These are phyloP conservation scores for Dactylellina leptospora DNA, from an alignment of 2,329 filamentous ascomycete genomes.

Conservation along the genomic window DNA sequence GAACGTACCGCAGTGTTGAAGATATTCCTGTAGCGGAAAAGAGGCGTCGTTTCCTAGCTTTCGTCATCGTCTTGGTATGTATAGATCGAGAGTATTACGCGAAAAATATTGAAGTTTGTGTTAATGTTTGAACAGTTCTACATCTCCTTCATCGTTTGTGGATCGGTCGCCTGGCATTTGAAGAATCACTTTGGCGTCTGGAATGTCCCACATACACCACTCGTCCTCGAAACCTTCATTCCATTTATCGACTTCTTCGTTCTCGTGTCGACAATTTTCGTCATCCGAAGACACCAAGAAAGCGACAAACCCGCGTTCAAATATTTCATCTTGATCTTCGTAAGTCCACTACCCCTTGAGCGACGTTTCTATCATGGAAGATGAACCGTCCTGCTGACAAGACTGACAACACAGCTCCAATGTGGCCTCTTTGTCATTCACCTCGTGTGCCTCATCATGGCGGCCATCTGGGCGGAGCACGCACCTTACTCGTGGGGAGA, in stretches of 20 bases:
- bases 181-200: slow-evolving; percentile 1
- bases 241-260: slow-evolving; percentile 30
- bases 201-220: slow-evolving; percentile 8
- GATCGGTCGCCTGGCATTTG: slow-evolving; percentile 21
- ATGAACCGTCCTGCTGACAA: background rate
- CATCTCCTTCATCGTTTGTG: slow-evolving; percentile 39
- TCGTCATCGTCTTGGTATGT: slow-evolving; percentile 28
- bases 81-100: too few relatives aligned
- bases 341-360: slow-evolving; percentile 1
- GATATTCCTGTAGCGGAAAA: slow-evolving; percentile 15
- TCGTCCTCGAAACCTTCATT: slow-evolving; percentile 23
- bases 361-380: background rate
- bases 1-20: background rate
- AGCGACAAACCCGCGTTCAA: slow-evolving; percentile 17
- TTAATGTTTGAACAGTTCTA: slow-evolving; percentile 38
- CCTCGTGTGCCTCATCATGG: slow-evolving; percentile 18
- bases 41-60: slow-evolving; percentile 17
- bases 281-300: slow-evolving; percentile 17
- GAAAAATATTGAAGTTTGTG: too few relatives aligned
- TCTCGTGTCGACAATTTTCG: slow-evolving; percentile 12
- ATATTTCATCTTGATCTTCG: slow-evolving; percentile 14
- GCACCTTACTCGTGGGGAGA: background rate
- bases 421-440: slow-evolving; percentile 29
- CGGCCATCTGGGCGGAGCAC: background rate
- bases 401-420: too few relatives aligned